Evolutionary conservation across 805 yeast species (phyloP), one percentile per base, ranked within the genome.

Genomic region (Kregervanrija fluxuum): DNA sequence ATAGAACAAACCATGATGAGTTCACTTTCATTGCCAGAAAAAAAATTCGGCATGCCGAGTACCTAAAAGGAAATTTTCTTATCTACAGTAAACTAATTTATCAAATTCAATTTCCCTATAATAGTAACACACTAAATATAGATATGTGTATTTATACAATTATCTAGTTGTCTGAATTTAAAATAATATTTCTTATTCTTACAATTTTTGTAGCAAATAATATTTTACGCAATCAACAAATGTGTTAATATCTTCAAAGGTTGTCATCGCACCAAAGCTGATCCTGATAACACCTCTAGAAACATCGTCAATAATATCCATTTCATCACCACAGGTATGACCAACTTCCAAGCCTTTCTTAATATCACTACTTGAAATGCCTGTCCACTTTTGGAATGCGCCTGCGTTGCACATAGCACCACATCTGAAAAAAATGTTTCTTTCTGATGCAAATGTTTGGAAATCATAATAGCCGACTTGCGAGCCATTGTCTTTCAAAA

Each of bases 401-500:
- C 75, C 76, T 13, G 63, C 57, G 43, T 71, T 71, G 49, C 76
- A 71, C 12, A 70, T 51, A 0, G 73, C 66, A 3, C 76, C 76
- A 1, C 70, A 64, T 15, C 76, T 55, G 4, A 71, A 40, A 8
- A 66, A 59, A 8, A 71, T 60, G 22, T 58, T 56, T 12, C 52
- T 50, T 3, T 63, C 45, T 0, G 62, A 50, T 3, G 62, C 60
- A 9, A 60, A 54, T 33, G 54, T 57, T 30, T 65, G 72, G 48
- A 71, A 64, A 40, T 68, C 69, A 37, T 66, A 48, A 46, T 68
- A 71, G 2, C 74, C 74, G 11, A 67, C 44, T 37, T 55, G 48
- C 0, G 52, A 41, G 3, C 66, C 66, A 15, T 45, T 43, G 6
- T 45, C 40, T 35, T 48, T 45, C 14, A 45, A 41, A 31, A 71